These are phyloP conservation scores for Chrysanthemum lavandulifolium DNA, from an alignment of 129 eudicot genomes.

Conservation along the genomic window DNA sequence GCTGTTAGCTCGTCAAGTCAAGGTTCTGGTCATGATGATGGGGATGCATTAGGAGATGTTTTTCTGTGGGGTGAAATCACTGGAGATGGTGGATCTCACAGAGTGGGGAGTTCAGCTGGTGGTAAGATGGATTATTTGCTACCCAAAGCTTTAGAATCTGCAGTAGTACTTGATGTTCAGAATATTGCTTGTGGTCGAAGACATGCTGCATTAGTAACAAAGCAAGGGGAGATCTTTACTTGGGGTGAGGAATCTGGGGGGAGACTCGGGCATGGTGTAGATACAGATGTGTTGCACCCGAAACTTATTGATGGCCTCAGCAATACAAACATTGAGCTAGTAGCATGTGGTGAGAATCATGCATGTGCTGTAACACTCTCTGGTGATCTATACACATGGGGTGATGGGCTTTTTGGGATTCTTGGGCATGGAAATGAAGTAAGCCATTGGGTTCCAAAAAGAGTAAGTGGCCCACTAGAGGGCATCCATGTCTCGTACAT, in stretches of 20 bases:
- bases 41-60: conserved; percentile 94
- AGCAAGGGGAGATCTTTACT: conserved; percentile 92
- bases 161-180: conserved; percentile 94
- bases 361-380: conserved; percentile 98
- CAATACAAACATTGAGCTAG: conserved; percentile 77
- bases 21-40: conserved; percentile 98
- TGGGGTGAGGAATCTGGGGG: conserved; percentile 98
- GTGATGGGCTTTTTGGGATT: conserved; percentile 90
- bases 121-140: conserved; percentile 62
- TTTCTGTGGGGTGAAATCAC: conserved; percentile 93
- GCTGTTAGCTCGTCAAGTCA: conserved; percentile 99
- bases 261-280: conserved; percentile 97
- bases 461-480: conserved; percentile 87
- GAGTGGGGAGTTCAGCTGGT: conserved; percentile 45
- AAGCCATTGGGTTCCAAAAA: conserved; percentile 90
- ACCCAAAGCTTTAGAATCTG: conserved; percentile 93
- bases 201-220: conserved; percentile 90
- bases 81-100: conserved; percentile 69
- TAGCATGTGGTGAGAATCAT: conserved; percentile 94
- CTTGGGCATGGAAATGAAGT: conserved; percentile 98
- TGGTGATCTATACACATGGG: conserved; percentile 96
- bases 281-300: conserved; percentile 87
- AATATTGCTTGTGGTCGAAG: conserved; percentile 94
- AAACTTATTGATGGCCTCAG: conserved; percentile 78
- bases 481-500: conserved; percentile 93